Percentiles rank a stretch among this genome's conserved stretches.
These are phyloP conservation scores for Xylaria acuta DNA, from an alignment of 495 filamentous ascomycete genomes.

Conservation along the genomic window DNA sequence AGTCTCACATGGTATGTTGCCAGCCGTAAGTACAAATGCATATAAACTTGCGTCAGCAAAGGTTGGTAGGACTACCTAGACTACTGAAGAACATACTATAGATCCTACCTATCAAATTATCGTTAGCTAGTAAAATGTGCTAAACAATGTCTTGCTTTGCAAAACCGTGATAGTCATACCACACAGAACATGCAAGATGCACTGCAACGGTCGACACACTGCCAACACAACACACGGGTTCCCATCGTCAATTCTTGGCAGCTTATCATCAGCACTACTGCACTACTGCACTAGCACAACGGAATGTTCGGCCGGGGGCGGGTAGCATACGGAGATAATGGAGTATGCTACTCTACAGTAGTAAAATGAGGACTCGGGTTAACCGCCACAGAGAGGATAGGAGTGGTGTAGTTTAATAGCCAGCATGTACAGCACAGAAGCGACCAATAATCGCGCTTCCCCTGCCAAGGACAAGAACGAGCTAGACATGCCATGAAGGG, in stretches of 20 bases:
- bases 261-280: slow-evolving; percentile 23
- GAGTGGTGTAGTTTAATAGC: background rate
- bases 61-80: background rate
- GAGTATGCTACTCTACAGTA: background rate
- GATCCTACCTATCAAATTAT: background rate
- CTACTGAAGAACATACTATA: background rate
- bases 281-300: slow-evolving; percentile 15
- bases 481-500: background rate
- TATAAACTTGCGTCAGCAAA: slow-evolving; percentile 1
- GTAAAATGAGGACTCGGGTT: slow-evolving; percentile 11
- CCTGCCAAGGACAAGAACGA: background rate
- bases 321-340: slow-evolving; percentile 11
- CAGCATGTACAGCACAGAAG: background rate
- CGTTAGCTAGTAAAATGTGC: background rate
- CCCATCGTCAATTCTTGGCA: slow-evolving; percentile 10
- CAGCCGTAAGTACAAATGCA: background rate
- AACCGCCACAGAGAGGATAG: background rate
- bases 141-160: background rate
- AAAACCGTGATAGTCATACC: background rate
- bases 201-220: background rate
- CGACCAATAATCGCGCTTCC: background rate
- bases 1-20: background rate
- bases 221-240: background rate
- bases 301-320: slow-evolving; percentile 16
- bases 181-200: slow-evolving; percentile 7